Base-by-base conservation (phyloP, 2,329 filamentous ascomycete genomes). In the Fusarium sp. region DNA sequence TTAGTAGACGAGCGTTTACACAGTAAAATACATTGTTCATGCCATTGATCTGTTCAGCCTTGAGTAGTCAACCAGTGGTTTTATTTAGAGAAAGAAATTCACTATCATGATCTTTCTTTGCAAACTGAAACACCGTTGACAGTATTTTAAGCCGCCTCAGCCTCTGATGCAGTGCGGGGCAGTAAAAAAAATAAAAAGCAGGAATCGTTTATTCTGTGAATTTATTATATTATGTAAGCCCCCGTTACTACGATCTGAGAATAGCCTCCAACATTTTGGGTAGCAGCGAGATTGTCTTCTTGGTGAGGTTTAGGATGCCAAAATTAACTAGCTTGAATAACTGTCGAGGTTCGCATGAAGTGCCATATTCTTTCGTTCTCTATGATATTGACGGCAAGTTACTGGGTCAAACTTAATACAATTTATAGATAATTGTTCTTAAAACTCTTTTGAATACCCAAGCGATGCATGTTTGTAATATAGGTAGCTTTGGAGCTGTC, bases 161-260 rank as follows among this genome's bases (percentile, higher is more conserved):
- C 37, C 29, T 60, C 41, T 42, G n/a, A 48, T 60, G 54, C 30
- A 60, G 61, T 67, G 63, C 62, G 63, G 63, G 63, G 63, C 61
- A 61, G 40, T 48, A 40, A 37, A 30, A 25, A 49, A 49, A 37
- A 52, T 40, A 34, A 29, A 47, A 56, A 22, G 59, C 52, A 29
- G 30, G 60, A 66, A 66, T 59, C 57, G 57, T 47, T 61, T 66
- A 47, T 65, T 75, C 59, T 76, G 74, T 76, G 74, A 74, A 73
- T 74, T 61, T 45, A 44, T n/a, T 51, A 75, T 75, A 75, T 75
- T 75, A 75, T 75, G 74, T 76, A 76, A 76, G 65, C 74, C 24
- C 24, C 49, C n/a, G 29, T 37, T 29, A 32, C 25, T 29, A n/a
- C 56, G 48, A 44, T 44, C 16, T 16, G 41, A 44, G 14, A 44